Conservation (phyloP, 1,284 basidiomycete species). For the Malassezia dermatis region DNA sequence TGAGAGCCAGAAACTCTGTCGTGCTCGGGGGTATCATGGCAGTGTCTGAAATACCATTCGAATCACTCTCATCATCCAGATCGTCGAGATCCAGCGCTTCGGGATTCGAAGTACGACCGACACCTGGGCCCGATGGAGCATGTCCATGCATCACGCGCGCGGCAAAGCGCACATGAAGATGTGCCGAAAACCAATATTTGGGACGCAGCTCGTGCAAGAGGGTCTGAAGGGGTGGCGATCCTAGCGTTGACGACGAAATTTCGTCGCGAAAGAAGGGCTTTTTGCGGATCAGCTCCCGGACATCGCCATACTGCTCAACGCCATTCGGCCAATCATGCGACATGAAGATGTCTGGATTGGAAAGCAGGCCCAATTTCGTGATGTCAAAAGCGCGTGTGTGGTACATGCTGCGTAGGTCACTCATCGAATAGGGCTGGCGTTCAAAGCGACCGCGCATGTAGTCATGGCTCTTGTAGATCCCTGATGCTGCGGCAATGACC, state of each 20-base stretch:
- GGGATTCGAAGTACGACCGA: slow-evolving; percentile 15
- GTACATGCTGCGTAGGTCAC: slow-evolving; percentile 71
- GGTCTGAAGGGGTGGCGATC: slow-evolving; percentile 76
- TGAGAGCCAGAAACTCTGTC: slow-evolving; percentile 80
- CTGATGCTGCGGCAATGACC: slow-evolving; percentile 76
- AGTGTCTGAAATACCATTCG: not conserved
- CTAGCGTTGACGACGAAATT: slow-evolving; percentile 59
- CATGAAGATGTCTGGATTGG: slow-evolving; percentile 61
- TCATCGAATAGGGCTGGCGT: slow-evolving; percentile 58
- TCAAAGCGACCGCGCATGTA: slow-evolving; percentile 56
- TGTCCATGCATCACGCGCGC: slow-evolving; percentile 19
- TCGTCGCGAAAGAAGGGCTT: slow-evolving; percentile 78
- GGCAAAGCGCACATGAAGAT: slow-evolving; percentile 68
- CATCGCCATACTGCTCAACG: slow-evolving; percentile 73
- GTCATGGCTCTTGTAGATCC: slow-evolving; percentile 78
- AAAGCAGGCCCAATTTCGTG: slow-evolving; percentile 66
- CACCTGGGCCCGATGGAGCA: not conserved
- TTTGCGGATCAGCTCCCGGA: slow-evolving; percentile 57
- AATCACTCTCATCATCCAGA: slow-evolving; percentile 16
- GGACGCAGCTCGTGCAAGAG: slow-evolving; percentile 68
- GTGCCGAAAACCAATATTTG: slow-evolving; percentile 88
- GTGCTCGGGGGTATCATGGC: not conserved
- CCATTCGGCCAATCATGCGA: slow-evolving; percentile 93
- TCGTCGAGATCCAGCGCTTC: slow-evolving; percentile 24
- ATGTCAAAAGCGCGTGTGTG: slow-evolving; percentile 82